Base-by-base conservation (phyloP, 1,284 basidiomycete genomes). In the Exsudoporus floridanus region DNA sequence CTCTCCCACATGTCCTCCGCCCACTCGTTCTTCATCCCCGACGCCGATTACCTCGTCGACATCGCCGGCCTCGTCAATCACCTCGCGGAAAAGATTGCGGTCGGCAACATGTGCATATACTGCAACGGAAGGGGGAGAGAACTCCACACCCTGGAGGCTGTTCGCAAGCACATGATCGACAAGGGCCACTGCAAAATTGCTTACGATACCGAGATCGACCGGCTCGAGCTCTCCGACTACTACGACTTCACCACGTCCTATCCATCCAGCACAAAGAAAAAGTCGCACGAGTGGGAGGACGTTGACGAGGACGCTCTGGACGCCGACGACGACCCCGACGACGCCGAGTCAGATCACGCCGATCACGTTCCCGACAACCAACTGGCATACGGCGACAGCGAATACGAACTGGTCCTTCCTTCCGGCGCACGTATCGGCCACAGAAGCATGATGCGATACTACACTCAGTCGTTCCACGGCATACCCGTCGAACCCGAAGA, bases 11-110 rank as follows among this genome's bases (percentile, higher is more conserved):
- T 99, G 97, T 83, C 87, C 31, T 70, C 73, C 39, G 72, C 72
- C 0, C 97, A 99, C 73, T 94, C 94, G 25, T 99, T 99, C 80
- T 98, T 97, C 78, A 80, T 99, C 54, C 97, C 97, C 40, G 96
- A 99, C 60, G 84, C 84, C 36, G 92, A 98, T 40, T 96, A 92
- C 70, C 83, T 99, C 56, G 75, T 90, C 60, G 93, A 99, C 71
- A 71, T 90, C 28, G 60, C 82, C 1, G 97, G 96, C 3, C 81
- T 99, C 30, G 74, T 98, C 51, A 74, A 76, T 2, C 94, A 97
- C 70, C 82, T 99, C 7, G 93, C 92, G 4, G 94, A 98, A 73
- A 98, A 98, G 73, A 85, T 99, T 37, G 88, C 90, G 0, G 83
- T 97, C 16, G 93, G 89, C 16, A 97, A 98, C 73, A 79, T 95